Evolutionary conservation across 2,329 filamentous ascomycete genomes (phyloP).

Genomic region (Blastomyces percursus): DNA sequence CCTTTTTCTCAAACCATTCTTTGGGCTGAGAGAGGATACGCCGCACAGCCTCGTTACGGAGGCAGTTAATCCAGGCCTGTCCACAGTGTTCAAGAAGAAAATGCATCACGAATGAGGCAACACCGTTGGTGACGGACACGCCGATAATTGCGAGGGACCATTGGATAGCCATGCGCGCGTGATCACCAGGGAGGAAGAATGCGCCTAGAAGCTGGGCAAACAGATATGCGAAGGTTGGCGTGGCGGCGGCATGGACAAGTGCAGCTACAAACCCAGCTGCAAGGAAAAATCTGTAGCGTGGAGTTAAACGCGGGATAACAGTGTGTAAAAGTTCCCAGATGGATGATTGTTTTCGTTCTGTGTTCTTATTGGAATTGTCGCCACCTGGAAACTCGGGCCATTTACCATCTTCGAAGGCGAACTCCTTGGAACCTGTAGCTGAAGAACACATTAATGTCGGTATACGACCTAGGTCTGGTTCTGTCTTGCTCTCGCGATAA

Average conservation of each 20-base stretch:
- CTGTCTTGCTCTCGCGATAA: not conserved
- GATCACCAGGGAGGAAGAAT: conserved; percentile 49
- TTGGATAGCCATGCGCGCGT: conserved; percentile 42
- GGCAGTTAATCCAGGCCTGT: conserved; percentile 63
- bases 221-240: conserved; percentile 64
- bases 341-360: conserved; percentile 13
- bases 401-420: not conserved
- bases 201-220: conserved; percentile 61
- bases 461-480: not conserved
- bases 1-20: conserved; percentile 63
- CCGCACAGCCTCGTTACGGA: conserved; percentile 57
- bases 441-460: not conserved
- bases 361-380: not conserved
- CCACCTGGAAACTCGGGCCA: not conserved
- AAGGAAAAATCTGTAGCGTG: conserved; percentile 44
- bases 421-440: not conserved
- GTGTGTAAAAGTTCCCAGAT: conserved; percentile 53
- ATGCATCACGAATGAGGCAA: conserved; percentile 54
- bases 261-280: conserved; percentile 51
- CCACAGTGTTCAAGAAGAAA: conserved; percentile 61
- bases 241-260: conserved; percentile 53
- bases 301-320: conserved; percentile 55
- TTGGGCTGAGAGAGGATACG: conserved; percentile 64
- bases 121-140: conserved; percentile 56
- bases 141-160: conserved; percentile 63